These are phyloP conservation scores for Alternaria rosae DNA, from an alignment of 2,329 filamentous ascomycete species.

Conservation along the genomic window DNA sequence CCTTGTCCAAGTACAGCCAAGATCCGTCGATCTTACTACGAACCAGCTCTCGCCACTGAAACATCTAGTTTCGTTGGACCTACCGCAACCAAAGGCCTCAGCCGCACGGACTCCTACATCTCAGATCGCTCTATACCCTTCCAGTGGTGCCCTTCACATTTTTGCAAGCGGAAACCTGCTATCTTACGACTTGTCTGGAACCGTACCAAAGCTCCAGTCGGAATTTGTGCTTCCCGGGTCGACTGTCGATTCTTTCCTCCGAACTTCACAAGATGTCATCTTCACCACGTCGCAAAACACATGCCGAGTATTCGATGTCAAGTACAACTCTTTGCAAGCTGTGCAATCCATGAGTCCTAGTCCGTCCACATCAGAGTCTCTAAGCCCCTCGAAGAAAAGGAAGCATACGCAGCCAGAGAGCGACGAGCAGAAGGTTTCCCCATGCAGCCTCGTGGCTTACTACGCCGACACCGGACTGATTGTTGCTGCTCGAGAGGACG, in stretches of 20 bases:
- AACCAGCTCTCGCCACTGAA: conserved; percentile 41
- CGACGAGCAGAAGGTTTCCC: conserved; percentile 57
- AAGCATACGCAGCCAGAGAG: conserved; percentile 35
- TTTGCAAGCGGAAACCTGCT: conserved; percentile 62
- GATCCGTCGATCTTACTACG: conserved; percentile 40
- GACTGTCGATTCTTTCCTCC: conserved; percentile 67
- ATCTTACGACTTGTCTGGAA: conserved; percentile 70
- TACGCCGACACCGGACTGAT: conserved; percentile 72
- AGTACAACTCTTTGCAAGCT: conserved; percentile 64
- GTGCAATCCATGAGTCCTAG: conserved; percentile 44
- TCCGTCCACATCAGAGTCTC: conserved; percentile 33
- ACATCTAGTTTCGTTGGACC: conserved; percentile 40
- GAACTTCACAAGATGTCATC: conserved; percentile 71
- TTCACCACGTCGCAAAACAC: conserved; percentile 66
- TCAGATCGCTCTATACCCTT: conserved; percentile 66
- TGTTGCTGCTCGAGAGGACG: conserved; percentile 68
- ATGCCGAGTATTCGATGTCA: conserved; percentile 69
- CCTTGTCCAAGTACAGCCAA: conserved; percentile 41
- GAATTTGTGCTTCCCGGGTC: conserved; percentile 59
- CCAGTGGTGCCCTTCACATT: conserved; percentile 69
- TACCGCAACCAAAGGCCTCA: conserved; percentile 32
- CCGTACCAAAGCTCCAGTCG: conserved; percentile 66
- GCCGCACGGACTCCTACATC: conserved; percentile 11
- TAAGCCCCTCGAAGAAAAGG: conserved; percentile 45
- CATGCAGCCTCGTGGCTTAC: conserved; percentile 53